These are phyloP conservation scores for Iris macrosiphon DNA, from an alignment of 106 monocot species.

Conservation along the genomic window DNA sequence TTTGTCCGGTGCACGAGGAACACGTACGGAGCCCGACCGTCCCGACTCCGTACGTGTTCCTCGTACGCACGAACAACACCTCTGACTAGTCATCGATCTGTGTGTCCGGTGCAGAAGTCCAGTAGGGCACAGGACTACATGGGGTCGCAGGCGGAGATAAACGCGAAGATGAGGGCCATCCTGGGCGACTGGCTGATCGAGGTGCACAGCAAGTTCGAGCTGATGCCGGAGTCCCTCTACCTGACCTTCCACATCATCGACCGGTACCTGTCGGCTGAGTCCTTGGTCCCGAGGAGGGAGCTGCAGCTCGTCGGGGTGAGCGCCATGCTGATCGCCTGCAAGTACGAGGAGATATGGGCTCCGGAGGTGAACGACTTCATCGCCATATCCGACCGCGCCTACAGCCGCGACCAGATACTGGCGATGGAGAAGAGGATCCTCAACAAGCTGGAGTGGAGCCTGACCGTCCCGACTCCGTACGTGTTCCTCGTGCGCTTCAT, in stretches of 20 bases:
- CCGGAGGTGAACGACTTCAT: conserved; percentile 68
- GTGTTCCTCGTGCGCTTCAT: conserved; percentile 53
- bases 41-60: conserved; percentile 54
- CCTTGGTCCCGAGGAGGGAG: conserved; percentile 30
- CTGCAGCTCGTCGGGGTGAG: conserved; percentile 62
- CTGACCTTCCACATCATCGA: conserved; percentile 55
- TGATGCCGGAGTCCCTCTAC: conserved; percentile 64
- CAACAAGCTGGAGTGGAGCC: conserved; percentile 49
- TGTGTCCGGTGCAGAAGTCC: conserved; percentile 23
- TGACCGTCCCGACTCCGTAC: conserved; percentile 67
- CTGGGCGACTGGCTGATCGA: conserved; percentile 69
- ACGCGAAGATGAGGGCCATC: conserved; percentile 63
- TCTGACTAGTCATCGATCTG: conserved; percentile 18
- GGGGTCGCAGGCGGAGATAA: conserved; percentile 55
- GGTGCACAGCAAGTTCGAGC: conserved; percentile 64
- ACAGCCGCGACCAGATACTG: conserved; percentile 40
- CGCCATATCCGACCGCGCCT: conserved; percentile 54
- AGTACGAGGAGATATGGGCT: conserved; percentile 78
- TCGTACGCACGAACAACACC: conserved; percentile 48
- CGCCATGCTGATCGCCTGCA: conserved; percentile 68
- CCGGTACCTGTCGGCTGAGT: conserved; percentile 37
- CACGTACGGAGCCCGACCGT: conserved; percentile 11
- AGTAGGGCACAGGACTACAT: conserved; percentile 38
- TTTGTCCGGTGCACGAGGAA: too few relatives aligned
- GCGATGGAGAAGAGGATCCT: conserved; percentile 54